These are phyloP conservation scores for Colletotrichum siamense DNA, from an alignment of 2,329 filamentous ascomycete species.

Conservation along the genomic window DNA sequence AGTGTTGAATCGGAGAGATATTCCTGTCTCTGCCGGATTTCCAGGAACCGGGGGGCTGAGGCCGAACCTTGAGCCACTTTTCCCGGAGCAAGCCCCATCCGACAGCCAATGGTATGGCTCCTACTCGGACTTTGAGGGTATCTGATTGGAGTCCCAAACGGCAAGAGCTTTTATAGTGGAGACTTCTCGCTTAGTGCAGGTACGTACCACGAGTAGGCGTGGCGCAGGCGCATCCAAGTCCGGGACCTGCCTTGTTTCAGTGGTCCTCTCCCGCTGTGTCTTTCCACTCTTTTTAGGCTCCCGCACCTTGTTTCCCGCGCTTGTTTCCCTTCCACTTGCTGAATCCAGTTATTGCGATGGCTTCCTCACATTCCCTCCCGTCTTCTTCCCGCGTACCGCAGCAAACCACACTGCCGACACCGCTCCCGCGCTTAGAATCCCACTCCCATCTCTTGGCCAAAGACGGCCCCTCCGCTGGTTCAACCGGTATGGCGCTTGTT, in stretches of 20 bases:
- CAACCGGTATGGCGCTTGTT: background rate
- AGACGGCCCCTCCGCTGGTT: background rate
- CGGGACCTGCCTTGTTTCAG: background rate
- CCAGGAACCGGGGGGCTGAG: background rate
- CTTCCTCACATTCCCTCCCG: background rate
- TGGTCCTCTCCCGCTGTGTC: background rate
- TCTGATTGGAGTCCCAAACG: background rate
- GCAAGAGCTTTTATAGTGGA: background rate
- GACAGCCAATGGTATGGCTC: background rate
- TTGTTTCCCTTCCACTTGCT: background rate
- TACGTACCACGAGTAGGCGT: background rate
- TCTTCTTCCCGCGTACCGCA: constrained; percentile 1
- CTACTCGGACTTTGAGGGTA: background rate
- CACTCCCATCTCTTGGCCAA: background rate
- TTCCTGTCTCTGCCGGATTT: background rate
- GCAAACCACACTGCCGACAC: constrained; percentile 4
- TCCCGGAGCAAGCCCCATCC: background rate
- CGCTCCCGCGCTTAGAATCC: background rate
- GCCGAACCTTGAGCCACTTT: background rate
- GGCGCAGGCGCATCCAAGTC: constrained; percentile 2
- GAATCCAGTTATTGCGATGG: background rate
- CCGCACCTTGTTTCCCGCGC: background rate
- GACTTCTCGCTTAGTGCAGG: background rate
- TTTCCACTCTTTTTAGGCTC: background rate
- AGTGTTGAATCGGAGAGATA: background rate